These are phyloP conservation scores for Ophiostoma ips DNA, from an alignment of 2,329 filamentous ascomycete species.

Conservation along the genomic window DNA sequence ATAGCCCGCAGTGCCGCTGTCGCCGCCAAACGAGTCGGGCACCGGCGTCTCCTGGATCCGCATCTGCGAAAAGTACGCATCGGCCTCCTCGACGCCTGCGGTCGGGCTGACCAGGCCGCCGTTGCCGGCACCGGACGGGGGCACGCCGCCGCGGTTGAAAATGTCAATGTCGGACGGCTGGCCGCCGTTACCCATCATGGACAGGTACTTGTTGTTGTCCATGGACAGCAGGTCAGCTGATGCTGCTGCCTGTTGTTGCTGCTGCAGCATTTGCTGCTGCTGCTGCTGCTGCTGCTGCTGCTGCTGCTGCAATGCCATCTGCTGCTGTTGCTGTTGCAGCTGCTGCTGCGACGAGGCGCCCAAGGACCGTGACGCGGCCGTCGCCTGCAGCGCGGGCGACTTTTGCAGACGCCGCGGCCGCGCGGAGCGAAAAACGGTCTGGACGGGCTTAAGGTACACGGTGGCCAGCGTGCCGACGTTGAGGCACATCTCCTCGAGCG, in stretches of 20 bases:
- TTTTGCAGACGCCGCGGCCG: constrained; percentile 66
- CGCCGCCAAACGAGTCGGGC: constrained; percentile 45
- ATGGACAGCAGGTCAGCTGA: constrained; percentile 17
- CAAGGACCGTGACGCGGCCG: constrained; percentile 21
- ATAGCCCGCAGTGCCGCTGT: constrained; percentile 39
- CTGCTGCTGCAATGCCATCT: constrained; percentile 8
- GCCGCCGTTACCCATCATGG: constrained; percentile 40
- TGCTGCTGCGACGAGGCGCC: constrained; percentile 13
- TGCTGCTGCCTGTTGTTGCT: background rate
- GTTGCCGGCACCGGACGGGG: constrained; percentile 14
- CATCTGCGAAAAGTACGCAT: constrained; percentile 78
- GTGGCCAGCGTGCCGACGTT: constrained; percentile 93
- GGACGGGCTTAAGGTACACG: constrained; percentile 93
- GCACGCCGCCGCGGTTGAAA: constrained; percentile 20
- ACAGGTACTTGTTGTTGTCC: constrained; percentile 47
- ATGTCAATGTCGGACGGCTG: constrained; percentile 37
- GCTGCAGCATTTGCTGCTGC: constrained; percentile 6
- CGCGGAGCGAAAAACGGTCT: constrained; percentile 88
- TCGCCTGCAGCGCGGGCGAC: constrained; percentile 64
- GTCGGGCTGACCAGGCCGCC: constrained; percentile 40
- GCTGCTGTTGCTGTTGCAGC: constrained; percentile 8
- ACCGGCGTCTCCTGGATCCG: constrained; percentile 40
- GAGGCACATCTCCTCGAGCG: constrained; percentile 92
- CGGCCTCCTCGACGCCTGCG: constrained; percentile 72
- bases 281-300: constrained; percentile 5